Evolutionary conservation across 2,329 filamentous ascomycete species (phyloP).

Genomic region (Claviceps cyperi): DNA sequence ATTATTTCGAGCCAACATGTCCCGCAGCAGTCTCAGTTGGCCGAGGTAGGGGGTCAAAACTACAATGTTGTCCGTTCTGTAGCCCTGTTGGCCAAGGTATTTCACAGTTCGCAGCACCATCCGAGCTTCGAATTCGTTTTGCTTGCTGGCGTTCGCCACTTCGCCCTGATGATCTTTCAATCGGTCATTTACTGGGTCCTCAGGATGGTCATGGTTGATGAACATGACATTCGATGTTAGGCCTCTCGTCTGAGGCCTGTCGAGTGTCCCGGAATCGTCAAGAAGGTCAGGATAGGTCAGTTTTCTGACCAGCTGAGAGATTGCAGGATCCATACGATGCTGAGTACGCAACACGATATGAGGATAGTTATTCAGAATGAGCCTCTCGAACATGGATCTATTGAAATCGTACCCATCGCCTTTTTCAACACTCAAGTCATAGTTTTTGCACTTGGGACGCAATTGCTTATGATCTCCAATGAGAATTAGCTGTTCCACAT

Average conservation of each 20-base stretch:
- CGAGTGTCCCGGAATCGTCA: constrained; percentile 36
- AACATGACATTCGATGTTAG: constrained; percentile 42
- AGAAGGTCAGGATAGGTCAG: constrained; percentile 47
- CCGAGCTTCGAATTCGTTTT: constrained; percentile 47
- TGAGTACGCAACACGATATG: constrained; percentile 44
- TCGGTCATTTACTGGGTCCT: constrained; percentile 27
- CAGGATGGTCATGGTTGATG: constrained; percentile 44
- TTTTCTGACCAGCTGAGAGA: constrained; percentile 41
- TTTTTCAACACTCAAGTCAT: constrained; percentile 44
- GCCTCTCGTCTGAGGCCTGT: constrained; percentile 36
- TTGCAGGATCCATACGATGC: constrained; percentile 55
- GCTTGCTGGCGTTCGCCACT: constrained; percentile 31
- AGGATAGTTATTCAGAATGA: constrained; percentile 40
- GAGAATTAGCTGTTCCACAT: constrained; percentile 48
- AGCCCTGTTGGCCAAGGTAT: constrained; percentile 59
- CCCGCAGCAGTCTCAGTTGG: constrained; percentile 43
- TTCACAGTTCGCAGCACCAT: constrained; percentile 51
- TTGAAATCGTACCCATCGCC: constrained; percentile 54
- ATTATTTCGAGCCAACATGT: constrained; percentile 37
- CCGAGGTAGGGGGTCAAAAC: constrained; percentile 61
- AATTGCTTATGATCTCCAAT: constrained; percentile 66
- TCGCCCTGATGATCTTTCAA: constrained; percentile 36
- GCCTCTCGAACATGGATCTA: constrained; percentile 52
- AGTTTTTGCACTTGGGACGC: constrained; percentile 51
- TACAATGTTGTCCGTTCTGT: constrained; percentile 49